phyloP scores from a whole-genome alignment of 192 early-diverging fungal species.

The Mortierella antarctica region DNA sequence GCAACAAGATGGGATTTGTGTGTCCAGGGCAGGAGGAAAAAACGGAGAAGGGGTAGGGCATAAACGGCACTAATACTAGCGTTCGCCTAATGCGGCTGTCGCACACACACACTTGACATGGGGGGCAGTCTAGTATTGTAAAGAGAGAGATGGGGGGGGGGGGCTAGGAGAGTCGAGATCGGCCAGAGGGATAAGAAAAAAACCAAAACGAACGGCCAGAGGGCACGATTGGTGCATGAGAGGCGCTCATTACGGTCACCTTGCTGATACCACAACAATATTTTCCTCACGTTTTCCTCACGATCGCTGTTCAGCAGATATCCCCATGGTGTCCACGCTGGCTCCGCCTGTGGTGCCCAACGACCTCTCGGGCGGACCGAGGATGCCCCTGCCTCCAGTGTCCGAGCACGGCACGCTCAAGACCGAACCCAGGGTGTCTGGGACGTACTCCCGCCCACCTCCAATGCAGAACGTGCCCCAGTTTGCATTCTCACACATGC shows the following conservation, averaged over 20 bases:
- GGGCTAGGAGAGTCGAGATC: no score
- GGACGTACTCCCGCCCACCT: slow-evolving; percentile 16
- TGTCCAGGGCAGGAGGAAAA: no score
- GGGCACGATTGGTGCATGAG: no score
- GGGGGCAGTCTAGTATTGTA: no score
- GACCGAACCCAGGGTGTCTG: slow-evolving; percentile 12
- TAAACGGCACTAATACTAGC: no score
- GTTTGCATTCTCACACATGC: slow-evolving; percentile 8
- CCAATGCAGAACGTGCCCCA: slow-evolving; percentile 20
- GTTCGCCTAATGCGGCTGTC: no score
- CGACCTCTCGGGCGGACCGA: neutral
- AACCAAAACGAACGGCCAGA: no score
- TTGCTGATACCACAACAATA: neutral
- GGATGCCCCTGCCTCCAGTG: slow-evolving; percentile 26
- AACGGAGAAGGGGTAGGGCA: no score
- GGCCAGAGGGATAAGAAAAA: no score
- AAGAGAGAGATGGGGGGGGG: no score
- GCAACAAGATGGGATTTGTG: no score
- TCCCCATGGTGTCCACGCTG: neutral
- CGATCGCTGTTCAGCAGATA: neutral
- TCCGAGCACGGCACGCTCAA: slow-evolving; percentile 24
- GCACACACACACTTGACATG: no score
- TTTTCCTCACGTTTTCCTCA: neutral
- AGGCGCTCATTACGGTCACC: neutral
- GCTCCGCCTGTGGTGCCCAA: slow-evolving; percentile 1